These are phyloP conservation scores for Aechmea fasciata DNA, from an alignment of 176 grass and related monocot species.

Conservation along the genomic window DNA sequence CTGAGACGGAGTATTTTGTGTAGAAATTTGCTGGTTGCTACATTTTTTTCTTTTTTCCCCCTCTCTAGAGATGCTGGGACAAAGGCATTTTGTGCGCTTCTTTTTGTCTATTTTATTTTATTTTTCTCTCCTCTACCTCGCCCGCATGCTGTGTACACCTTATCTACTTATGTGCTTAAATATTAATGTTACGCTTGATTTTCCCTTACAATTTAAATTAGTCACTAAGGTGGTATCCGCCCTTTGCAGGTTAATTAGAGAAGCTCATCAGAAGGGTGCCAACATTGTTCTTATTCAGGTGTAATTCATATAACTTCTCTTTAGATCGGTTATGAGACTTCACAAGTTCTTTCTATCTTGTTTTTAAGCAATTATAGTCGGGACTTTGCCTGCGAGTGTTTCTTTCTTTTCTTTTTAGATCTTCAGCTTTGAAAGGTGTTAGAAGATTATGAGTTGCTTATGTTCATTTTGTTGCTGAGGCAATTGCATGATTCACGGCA, in stretches of 20 bases:
- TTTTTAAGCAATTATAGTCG: no score
- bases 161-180: background rate
- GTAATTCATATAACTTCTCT: background rate
- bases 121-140: no score
- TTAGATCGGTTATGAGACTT: no score
- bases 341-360: no score
- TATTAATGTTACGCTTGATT: background rate
- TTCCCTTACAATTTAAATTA: background rate
- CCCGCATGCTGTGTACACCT: no score
- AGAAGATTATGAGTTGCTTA: background rate
- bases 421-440: background rate
- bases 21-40: no score
- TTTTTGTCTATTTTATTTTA: no score
- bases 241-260: conserved; percentile 73
- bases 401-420: background rate
- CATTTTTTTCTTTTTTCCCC: no score
- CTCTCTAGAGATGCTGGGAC: no score
- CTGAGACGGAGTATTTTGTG: no score
- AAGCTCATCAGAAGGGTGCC: conserved; percentile 77
- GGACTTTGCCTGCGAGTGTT: background rate
- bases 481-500: background rate
- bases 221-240: background rate
- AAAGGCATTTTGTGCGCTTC: no score
- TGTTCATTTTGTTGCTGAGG: background rate
- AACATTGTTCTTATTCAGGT: conserved; percentile 91